These are phyloP conservation scores for Boletus pseudopeckii DNA, from an alignment of 768 basidiomycete genomes.

Conservation along the genomic window DNA sequence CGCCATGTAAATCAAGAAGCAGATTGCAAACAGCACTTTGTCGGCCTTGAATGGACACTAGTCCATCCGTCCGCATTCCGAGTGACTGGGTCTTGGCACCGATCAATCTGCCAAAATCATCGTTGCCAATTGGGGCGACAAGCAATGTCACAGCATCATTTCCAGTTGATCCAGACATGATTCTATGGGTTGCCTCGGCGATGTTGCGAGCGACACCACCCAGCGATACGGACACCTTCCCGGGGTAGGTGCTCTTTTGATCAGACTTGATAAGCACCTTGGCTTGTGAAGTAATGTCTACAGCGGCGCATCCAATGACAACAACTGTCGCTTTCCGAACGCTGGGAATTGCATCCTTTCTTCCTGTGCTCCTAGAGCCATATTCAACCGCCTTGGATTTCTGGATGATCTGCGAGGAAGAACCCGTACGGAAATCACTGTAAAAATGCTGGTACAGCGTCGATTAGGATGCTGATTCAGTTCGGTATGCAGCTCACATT, in stretches of 20 bases:
- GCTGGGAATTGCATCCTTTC: conserved; percentile 3
- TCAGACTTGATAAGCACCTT: conserved; percentile 30
- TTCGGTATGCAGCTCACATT: conserved; percentile 13
- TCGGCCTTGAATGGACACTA: conserved; percentile 41
- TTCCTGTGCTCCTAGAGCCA: neutral
- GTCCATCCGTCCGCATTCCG: conserved; percentile 83
- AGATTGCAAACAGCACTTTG: conserved; percentile 85
- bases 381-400: neutral
- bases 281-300: conserved; percentile 76
- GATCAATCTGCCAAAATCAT: conserved; percentile 72
- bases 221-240: conserved; percentile 63
- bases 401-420: neutral
- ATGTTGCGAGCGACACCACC: conserved; percentile 97
- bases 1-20: conserved; percentile 68
- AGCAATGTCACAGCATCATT: conserved; percentile 46
- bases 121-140: conserved; percentile 72
- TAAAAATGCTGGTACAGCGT: conserved; percentile 12
- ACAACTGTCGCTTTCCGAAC: conserved; percentile 46
- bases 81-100: conserved; percentile 49
- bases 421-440: neutral
- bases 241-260: conserved; percentile 77
- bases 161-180: conserved; percentile 37
- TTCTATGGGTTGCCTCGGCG: conserved; percentile 81
- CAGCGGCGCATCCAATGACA: conserved; percentile 82
- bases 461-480: neutral